phyloP scores from a whole-genome alignment of 2,329 filamentous ascomycete genomes.

The Coniella vitis region DNA sequence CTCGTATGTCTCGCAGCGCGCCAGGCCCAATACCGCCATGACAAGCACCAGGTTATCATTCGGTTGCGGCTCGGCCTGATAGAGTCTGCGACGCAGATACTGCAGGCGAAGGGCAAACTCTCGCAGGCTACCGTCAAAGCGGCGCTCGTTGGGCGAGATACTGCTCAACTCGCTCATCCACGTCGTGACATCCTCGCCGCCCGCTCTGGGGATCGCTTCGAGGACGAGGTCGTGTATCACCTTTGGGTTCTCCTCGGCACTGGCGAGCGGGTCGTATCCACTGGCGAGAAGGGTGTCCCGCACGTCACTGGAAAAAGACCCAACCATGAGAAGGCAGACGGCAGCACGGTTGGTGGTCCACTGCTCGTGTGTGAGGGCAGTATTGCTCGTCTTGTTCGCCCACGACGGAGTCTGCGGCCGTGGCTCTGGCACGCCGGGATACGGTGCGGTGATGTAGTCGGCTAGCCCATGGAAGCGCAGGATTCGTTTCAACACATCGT shows the following conservation, averaged over 20 bases:
- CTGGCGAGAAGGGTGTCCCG: constrained; percentile 15
- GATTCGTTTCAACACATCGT: constrained; percentile 11
- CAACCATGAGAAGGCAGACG: constrained; percentile 14
- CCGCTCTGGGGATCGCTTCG: constrained; percentile 10
- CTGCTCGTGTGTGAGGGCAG: constrained; percentile 3
- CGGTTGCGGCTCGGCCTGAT: constrained; percentile 14
- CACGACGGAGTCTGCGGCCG: not conserved
- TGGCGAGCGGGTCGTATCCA: constrained; percentile 8
- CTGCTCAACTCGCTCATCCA: constrained; percentile 13
- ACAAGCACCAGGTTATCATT: constrained; percentile 16
- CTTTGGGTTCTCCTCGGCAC: constrained; percentile 8
- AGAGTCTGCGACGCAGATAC: constrained; percentile 13
- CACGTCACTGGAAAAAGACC: constrained; percentile 13
- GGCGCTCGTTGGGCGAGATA: constrained; percentile 10
- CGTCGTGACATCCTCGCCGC: constrained; percentile 9
- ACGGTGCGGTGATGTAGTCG: constrained; percentile 8
- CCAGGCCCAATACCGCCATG: constrained; percentile 14
- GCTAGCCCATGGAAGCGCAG: constrained; percentile 10
- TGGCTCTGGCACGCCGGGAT: constrained; percentile 10
- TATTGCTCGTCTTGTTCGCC: not conserved
- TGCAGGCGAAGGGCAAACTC: constrained; percentile 9
- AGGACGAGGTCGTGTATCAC: constrained; percentile 11
- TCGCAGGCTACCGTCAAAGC: constrained; percentile 12
- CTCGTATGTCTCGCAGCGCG: constrained; percentile 10
- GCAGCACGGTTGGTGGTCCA: constrained; percentile 10